Evolutionary conservation across 176 grass and related monocot species (phyloP).

Genomic region (Triticum monococcum): DNA sequence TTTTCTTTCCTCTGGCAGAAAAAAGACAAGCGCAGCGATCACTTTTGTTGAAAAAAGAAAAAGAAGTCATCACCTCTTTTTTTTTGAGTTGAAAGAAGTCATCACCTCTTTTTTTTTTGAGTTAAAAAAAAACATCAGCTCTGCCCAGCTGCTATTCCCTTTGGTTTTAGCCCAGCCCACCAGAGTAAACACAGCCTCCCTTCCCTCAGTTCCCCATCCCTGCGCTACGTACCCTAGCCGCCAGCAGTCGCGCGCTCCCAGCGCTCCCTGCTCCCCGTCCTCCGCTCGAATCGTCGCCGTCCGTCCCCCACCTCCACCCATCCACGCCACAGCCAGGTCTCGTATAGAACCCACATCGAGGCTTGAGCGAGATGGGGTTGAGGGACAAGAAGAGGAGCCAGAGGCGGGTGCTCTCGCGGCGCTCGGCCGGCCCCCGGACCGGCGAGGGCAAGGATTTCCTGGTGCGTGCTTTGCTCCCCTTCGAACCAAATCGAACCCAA

Average conservation of each 20-base stretch:
- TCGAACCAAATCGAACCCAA: neutral
- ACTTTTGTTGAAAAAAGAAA: too few relatives aligned
- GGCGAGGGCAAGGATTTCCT: slow-evolving; percentile 51
- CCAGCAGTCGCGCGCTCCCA: neutral
- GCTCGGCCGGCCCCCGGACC: slow-evolving; percentile 26
- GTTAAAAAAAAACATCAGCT: too few relatives aligned
- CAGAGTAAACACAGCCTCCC: neutral
- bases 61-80: too few relatives aligned
- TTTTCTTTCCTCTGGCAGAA: too few relatives aligned
- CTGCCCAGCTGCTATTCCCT: too few relatives aligned
- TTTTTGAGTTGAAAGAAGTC: too few relatives aligned
- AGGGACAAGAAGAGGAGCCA: slow-evolving; percentile 58
- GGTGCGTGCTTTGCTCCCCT: slow-evolving; percentile 6
- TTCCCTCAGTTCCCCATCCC: neutral
- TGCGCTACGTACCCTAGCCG: neutral
- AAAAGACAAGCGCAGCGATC: too few relatives aligned
- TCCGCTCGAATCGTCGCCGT: neutral
- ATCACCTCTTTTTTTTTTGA: too few relatives aligned
- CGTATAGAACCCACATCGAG: neutral
- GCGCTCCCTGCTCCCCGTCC: too few relatives aligned
- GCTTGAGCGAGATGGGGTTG: slow-evolving; percentile 34
- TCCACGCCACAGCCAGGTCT: neutral
- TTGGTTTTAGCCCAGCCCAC: neutral
- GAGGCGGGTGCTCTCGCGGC: slow-evolving; percentile 58
- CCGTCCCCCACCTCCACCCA: neutral